phyloP scores from a whole-genome alignment of 2,329 filamentous ascomycete genomes.

The Clonostachys sp. region DNA sequence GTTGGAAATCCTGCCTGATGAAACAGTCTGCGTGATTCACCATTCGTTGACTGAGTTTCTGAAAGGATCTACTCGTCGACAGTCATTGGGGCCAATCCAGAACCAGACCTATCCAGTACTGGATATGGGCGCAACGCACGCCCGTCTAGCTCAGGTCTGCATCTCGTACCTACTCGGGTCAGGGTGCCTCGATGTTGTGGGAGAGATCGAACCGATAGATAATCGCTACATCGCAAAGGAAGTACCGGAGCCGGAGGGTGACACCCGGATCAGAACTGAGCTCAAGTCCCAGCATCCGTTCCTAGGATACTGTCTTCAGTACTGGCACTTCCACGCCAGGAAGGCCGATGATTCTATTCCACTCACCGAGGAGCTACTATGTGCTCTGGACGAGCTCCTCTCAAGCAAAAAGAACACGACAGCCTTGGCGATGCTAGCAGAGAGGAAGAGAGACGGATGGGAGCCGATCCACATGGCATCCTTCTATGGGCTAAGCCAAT shows the following conservation, averaged over 20 bases:
- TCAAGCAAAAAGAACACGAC: not conserved
- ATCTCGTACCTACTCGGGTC: not conserved
- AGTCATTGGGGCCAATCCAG: not conserved
- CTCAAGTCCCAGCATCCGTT: not conserved
- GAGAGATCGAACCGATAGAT: not conserved
- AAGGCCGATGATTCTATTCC: too few species aligned
- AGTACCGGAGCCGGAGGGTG: too few species aligned
- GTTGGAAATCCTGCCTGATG: not conserved
- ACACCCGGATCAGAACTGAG: not conserved
- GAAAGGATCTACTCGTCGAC: not conserved
- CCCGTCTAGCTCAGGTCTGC: not conserved
- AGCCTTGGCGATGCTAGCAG: too few species aligned
- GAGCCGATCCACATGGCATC: not conserved
- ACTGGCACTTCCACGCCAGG: too few species aligned
- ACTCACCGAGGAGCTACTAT: not conserved
- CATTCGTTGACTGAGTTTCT: not conserved
- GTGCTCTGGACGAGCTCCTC: not conserved
- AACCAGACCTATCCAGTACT: not conserved
- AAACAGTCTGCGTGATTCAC: not conserved
- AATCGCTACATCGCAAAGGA: not conserved
- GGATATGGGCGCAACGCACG: not conserved
- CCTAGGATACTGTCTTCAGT: not conserved
- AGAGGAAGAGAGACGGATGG: too few species aligned
- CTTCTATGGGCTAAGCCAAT: not conserved
- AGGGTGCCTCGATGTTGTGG: not conserved